Conservation (phyloP, 257 asterid species). For the Agastache rugosa region DNA sequence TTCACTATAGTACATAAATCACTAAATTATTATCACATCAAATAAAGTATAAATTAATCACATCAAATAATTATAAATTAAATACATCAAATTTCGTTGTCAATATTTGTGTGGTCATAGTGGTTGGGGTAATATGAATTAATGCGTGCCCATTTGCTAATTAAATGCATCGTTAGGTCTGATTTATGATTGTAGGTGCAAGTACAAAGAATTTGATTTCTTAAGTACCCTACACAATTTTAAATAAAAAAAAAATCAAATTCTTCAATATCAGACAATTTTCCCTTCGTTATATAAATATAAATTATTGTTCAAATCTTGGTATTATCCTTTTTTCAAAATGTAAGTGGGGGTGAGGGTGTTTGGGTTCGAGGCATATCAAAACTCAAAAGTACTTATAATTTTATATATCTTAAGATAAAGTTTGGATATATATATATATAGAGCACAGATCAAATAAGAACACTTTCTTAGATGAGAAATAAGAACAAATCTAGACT, state of each 20-base stretch:
- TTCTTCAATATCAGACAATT: not conserved
- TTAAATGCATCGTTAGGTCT: constrained; percentile 30
- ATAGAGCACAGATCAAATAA: no score
- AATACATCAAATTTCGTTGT: constrained; percentile 19
- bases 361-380: no score
- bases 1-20: not conserved
- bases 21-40: not conserved
- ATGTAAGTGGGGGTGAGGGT: not conserved
- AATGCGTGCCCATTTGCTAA: constrained; percentile 40
- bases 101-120: constrained; percentile 29
- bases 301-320: constrained; percentile 3
- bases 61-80: not conserved
- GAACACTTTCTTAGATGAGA: no score
- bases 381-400: no score
- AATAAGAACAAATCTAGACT: no score
- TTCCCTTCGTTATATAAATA: not conserved
- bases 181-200: constrained; percentile 28
- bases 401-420: no score
- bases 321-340: not conserved
- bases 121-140: constrained; percentile 44
- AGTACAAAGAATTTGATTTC: constrained; percentile 30
- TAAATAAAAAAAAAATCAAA: not conserved
- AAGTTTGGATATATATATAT: no score
- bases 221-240: not conserved
- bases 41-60: not conserved